Evolutionary conservation across 768 basidiomycete genomes (phyloP).

Genomic region (Phlegmacium glaucopus): DNA sequence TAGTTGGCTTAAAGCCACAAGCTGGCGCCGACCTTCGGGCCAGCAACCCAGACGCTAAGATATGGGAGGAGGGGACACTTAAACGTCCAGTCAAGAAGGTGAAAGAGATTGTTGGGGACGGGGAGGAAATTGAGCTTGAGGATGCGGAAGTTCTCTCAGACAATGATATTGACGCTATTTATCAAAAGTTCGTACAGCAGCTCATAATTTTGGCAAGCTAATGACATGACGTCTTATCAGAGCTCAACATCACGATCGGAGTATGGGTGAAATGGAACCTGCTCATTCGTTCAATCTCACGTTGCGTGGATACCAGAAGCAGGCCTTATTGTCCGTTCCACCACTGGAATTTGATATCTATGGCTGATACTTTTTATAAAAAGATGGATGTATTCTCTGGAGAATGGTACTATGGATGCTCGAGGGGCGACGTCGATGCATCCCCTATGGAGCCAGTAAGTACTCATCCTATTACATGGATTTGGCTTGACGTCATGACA

Average conservation of each 20-base stretch:
- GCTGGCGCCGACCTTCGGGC: constrained; percentile 35
- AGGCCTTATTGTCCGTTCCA: constrained; percentile 67
- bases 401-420: constrained; percentile 69
- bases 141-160: constrained; percentile 80
- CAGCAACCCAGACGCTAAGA: constrained; percentile 28
- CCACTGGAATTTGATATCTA: background rate
- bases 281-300: constrained; percentile 69
- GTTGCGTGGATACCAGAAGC: constrained; percentile 88
- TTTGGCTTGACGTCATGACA: constrained; percentile 25
- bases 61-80: constrained; percentile 37
- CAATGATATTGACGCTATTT: constrained; percentile 80
- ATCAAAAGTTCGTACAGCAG: constrained; percentile 57
- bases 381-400: constrained; percentile 92
- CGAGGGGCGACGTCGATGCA: constrained; percentile 76
- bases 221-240: constrained; percentile 34
- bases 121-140: constrained; percentile 81
- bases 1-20: constrained; percentile 66
- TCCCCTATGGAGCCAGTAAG: constrained; percentile 92
- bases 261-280: constrained; percentile 81
- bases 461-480: constrained; percentile 7
- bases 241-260: constrained; percentile 78
- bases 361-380: constrained; percentile 1
- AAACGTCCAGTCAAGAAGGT: constrained; percentile 38
- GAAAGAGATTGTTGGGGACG: constrained; percentile 75
- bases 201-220: background rate